Conservation (phyloP, 2,329 filamentous ascomycete species). For the Penicillium sp. region DNA sequence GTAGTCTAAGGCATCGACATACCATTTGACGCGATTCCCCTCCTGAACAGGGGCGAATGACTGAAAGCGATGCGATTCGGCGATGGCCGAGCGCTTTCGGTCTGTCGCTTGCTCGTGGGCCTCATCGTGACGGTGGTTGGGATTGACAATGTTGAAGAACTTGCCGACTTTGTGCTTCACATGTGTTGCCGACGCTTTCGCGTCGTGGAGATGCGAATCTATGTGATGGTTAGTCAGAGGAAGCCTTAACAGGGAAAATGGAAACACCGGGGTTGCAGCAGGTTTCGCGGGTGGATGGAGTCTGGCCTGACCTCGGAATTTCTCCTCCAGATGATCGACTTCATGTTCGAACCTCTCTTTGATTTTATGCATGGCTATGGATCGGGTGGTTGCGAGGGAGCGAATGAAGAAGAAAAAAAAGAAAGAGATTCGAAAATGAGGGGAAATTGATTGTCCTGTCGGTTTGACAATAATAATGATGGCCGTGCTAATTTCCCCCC, state of each 20-base stretch:
- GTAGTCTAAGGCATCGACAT: slow-evolving; percentile 93
- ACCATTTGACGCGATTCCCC: slow-evolving; percentile 91
- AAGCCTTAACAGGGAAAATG: not conserved
- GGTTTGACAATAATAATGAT: not conserved
- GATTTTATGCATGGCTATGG: slow-evolving; percentile 27
- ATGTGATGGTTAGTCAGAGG: not conserved
- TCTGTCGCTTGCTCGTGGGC: slow-evolving; percentile 85
- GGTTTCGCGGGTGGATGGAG: not conserved
- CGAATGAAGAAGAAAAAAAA: not conserved
- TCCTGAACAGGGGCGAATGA: slow-evolving; percentile 88
- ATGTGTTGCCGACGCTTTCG: slow-evolving; percentile 57
- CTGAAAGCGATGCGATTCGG: slow-evolving; percentile 77
- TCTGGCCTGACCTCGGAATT: slow-evolving; percentile 26
- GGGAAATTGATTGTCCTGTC: not conserved
- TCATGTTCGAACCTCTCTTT: slow-evolving; percentile 26
- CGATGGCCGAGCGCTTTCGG: slow-evolving; percentile 71
- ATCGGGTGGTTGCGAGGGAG: not conserved
- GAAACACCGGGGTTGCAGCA: not conserved
- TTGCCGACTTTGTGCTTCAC: slow-evolving; percentile 66
- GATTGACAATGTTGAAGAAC: slow-evolving; percentile 71
- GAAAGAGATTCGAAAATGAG: not conserved
- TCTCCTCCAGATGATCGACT: slow-evolving; percentile 27
- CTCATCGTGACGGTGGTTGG: slow-evolving; percentile 90
- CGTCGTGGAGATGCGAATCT: slow-evolving; percentile 43
- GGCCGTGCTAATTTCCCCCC: not conserved